These are phyloP conservation scores for Metschnikowia arizonensis DNA, from an alignment of 805 yeast species.

Conservation along the genomic window DNA sequence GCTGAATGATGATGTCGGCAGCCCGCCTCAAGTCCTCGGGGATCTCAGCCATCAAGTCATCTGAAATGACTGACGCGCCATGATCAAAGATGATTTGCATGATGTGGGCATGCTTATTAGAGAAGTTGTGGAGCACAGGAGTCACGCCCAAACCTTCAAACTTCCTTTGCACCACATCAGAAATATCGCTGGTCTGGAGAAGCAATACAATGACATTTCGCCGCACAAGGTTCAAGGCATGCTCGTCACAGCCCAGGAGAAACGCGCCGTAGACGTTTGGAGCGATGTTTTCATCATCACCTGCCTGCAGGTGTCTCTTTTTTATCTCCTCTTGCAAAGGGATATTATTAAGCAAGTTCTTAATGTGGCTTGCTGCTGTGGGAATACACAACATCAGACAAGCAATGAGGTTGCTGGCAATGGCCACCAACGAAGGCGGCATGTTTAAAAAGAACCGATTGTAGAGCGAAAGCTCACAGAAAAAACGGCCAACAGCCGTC, in stretches of 20 bases:
- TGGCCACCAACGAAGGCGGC: conserved; percentile 45
- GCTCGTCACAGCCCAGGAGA: conserved; percentile 43
- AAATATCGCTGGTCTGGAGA: conserved; percentile 41
- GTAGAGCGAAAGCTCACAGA: conserved; percentile 52
- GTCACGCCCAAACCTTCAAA: conserved; percentile 51
- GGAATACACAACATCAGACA: conserved; percentile 50
- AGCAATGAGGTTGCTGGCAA: conserved; percentile 49
- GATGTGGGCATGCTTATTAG: conserved; percentile 14
- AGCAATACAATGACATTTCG: conserved; percentile 42
- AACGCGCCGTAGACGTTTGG: conserved; percentile 46
- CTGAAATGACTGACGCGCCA: conserved; percentile 13
- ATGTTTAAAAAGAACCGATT: conserved; percentile 45
- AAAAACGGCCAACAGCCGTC: conserved; percentile 50
- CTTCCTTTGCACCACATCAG: conserved; percentile 51
- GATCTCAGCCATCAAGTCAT: conserved; percentile 9
- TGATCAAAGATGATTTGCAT: conserved; percentile 14
- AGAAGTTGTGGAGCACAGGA: conserved; percentile 39
- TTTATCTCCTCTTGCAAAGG: conserved; percentile 3
- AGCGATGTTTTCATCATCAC: conserved; percentile 40
- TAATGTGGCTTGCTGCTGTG: conserved; percentile 27
- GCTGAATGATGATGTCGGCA: conserved; percentile 15
- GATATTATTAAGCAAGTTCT: conserved; percentile 8
- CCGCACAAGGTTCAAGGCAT: conserved; percentile 35
- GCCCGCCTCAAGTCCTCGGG: conserved; percentile 14
- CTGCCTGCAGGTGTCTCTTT: conserved; percentile 15